Evolutionary conservation across 2,329 filamentous ascomycete genomes (phyloP), one percentile per base, ranked within the genome.

Genomic region (Orbilia ellipsospora): DNA sequence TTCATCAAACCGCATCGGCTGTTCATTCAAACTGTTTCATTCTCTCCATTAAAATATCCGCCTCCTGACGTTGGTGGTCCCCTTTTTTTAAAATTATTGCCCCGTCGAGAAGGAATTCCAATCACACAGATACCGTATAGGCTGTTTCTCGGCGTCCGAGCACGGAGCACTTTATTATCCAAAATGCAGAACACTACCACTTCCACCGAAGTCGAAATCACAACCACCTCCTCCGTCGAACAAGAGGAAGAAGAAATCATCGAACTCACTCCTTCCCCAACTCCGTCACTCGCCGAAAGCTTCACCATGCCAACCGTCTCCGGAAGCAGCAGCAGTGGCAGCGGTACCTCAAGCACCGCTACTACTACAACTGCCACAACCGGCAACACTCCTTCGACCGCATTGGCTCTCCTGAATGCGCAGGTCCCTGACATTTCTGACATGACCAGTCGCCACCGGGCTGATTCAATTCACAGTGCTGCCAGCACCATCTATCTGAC

Each of bases 401-500:
- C 64, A 40, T 26, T 60, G 28, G 54, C 55, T 45, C 42, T 68
- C 23, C 54, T 68, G 44, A 68, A 57, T 59, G 44, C 55, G n/a
- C 57, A 62, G 42, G 23, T 63, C 4, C 50, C 63, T 26, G 70
- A 74, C 16, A 26, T 66, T 18, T 40, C 48, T 55, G 70, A 74
- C 28, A 44, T 57, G 40, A 74, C 52, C 51, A 51, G 63, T 40
- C 70, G 63, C 18, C 70, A 62, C 52, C 40, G 70, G 36, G 57
- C 70, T 16, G 70, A 74, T 59, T 74, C 70, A n/a, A 63, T 74
- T 26, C 63, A 66, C 8, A 74, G 70, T 26, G 57, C 64, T 18
- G 70, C 70, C 44, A 74, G 70, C 44, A 74, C 70, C 16, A 68
- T 74, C 57, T 68, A 74, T 23, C 45, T 74, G 15, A 68, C 56